A percentile compares a stretch with the other conserved stretches of the same genome.
Conservation (phyloP, 768 basidiomycete genomes). For the Mycena maculata region DNA sequence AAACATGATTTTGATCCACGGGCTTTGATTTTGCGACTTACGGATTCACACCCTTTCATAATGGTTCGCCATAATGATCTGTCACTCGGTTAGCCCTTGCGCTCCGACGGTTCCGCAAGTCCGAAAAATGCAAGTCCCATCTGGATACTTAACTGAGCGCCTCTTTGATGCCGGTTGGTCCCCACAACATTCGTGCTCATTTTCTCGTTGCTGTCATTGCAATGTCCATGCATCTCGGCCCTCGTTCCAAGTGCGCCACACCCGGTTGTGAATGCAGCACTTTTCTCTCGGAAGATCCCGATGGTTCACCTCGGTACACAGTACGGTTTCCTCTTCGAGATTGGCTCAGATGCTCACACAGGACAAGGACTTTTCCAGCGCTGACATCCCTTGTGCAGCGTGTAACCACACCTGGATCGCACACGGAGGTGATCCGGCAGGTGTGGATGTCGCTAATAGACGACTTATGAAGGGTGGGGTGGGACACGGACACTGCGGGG, state of each 20-base stretch:
- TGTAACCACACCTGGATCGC: neutral
- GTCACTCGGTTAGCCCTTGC: too few relatives aligned
- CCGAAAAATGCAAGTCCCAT: too few relatives aligned
- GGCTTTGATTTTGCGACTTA: too few relatives aligned
- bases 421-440: neutral
- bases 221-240: conserved; percentile 4
- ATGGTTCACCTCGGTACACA: conserved; percentile 1
- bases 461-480: neutral
- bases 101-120: too few relatives aligned
- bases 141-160: too few relatives aligned
- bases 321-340: neutral
- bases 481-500: neutral
- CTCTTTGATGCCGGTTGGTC: too few relatives aligned
- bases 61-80: too few relatives aligned
- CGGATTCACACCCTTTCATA: too few relatives aligned
- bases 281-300: neutral
- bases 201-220: neutral
- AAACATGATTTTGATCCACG: too few relatives aligned
- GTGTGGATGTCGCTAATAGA: neutral
- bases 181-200: too few relatives aligned
- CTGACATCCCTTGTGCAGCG: neutral
- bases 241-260: neutral
- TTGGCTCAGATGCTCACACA: neutral
- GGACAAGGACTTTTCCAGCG: neutral
- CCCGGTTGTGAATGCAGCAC: neutral